Conservation (phyloP, 75 land plant species). For the Isoetes taiwanensis region DNA sequence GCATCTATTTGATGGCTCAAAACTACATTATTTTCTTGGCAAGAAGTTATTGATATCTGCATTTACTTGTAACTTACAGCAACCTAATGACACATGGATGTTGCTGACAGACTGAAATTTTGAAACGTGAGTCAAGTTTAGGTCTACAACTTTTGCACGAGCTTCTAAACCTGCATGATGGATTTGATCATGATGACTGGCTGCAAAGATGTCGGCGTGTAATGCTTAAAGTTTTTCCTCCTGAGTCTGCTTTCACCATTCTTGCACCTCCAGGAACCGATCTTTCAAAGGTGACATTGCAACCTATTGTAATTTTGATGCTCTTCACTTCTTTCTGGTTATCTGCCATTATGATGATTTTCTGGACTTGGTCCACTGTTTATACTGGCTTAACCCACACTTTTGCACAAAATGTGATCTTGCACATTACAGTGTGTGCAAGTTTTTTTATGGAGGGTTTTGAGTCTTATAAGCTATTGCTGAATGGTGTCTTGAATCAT, state of each 20-base stretch:
- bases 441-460: no score
- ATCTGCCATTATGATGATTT: background rate
- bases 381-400: no score
- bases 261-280: constrained; percentile 60
- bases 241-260: constrained; percentile 80
- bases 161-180: constrained; percentile 82
- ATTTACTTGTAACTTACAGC: background rate
- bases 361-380: no score
- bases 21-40: background rate
- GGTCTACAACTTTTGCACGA: constrained; percentile 79
- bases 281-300: constrained; percentile 21
- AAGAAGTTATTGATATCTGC: background rate
- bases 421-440: no score
- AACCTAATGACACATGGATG: background rate
- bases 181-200: constrained; percentile 76
- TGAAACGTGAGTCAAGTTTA: constrained; percentile 59
- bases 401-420: no score
- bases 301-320: background rate
- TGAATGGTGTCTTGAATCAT: no score
- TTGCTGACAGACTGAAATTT: constrained; percentile 61
- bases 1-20: background rate
- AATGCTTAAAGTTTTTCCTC: constrained; percentile 69
- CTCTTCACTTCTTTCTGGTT: background rate
- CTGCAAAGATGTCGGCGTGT: constrained; percentile 41
- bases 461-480: no score